phyloP scores from a whole-genome alignment of 306 rosid genomes.

The Crotalaria pallida region DNA sequence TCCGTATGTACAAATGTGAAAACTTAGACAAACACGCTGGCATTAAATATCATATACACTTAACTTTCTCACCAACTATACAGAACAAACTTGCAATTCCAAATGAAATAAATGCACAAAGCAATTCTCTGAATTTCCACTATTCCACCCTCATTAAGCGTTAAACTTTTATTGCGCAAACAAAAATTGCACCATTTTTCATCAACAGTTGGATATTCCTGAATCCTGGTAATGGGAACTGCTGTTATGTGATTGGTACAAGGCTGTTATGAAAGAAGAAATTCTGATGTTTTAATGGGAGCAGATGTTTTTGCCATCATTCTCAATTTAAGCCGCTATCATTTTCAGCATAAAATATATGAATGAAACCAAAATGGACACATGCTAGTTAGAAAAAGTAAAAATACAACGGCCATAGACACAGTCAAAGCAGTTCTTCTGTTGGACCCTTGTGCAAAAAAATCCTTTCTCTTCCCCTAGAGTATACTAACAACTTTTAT shows the following conservation, averaged over 20 bases:
- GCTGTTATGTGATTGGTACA: background rate
- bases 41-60: background rate
- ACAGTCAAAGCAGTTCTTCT: background rate
- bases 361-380: background rate
- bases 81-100: background rate
- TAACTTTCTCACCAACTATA: background rate
- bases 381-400: background rate
- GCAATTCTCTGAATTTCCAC: background rate
- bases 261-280: background rate
- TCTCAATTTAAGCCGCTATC: background rate
- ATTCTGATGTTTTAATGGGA: too few relatives aligned
- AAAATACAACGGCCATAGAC: background rate
- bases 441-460: background rate
- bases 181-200: background rate
- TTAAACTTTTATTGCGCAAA: background rate
- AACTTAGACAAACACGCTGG: background rate
- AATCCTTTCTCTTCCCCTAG: background rate
- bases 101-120: background rate
- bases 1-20: background rate
- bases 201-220: background rate
- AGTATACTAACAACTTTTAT: background rate
- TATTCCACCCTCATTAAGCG: background rate
- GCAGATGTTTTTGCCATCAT: background rate
- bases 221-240: background rate
- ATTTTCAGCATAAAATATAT: background rate